phyloP scores from a whole-genome alignment of 2,329 filamentous ascomycete species.

The Setomelanomma holmii region DNA sequence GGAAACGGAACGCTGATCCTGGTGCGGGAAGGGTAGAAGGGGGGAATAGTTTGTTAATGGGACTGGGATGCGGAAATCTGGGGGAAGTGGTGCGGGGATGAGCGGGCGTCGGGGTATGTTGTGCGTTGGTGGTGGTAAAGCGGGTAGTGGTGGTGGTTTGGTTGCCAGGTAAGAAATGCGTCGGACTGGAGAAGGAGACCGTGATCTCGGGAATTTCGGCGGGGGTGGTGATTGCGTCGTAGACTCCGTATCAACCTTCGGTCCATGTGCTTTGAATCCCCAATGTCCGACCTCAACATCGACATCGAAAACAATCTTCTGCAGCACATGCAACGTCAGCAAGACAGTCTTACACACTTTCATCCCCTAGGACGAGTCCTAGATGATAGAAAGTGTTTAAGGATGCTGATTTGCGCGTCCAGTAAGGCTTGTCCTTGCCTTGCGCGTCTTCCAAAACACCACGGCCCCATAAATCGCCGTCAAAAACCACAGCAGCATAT shows the following conservation, averaged over 20 bases:
- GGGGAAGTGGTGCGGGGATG: conserved; percentile 6
- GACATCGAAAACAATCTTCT: conserved; percentile 9
- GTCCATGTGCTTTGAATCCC: not conserved
- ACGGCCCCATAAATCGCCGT: conserved; percentile 63
- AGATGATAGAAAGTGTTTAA: conserved; percentile 21
- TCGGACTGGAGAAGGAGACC: not conserved
- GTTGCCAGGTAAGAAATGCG: not conserved
- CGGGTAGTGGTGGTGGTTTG: not conserved
- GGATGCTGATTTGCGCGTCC: conserved; percentile 28
- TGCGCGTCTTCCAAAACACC: conserved; percentile 61
- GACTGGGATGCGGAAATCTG: conserved; percentile 2
- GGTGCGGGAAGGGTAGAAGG: conserved; percentile 1
- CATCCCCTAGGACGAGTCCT: too few relatives aligned
- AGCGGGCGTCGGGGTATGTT: not conserved
- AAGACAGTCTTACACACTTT: not conserved
- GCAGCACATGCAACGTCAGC: conserved; percentile 8
- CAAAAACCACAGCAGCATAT: conserved; percentile 77
- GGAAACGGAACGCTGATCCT: conserved; percentile 6
- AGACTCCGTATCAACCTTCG: not conserved
- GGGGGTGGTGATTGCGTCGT: not conserved
- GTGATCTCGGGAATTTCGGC: not conserved
- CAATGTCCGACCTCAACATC: conserved; percentile 7
- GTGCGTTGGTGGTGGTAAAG: not conserved
- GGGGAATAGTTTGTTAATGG: not conserved
- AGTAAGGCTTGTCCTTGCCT: conserved; percentile 36